Evolutionary conservation across 108 stramenopile genomes (phyloP).

Genomic region (Ochromonas danica): DNA sequence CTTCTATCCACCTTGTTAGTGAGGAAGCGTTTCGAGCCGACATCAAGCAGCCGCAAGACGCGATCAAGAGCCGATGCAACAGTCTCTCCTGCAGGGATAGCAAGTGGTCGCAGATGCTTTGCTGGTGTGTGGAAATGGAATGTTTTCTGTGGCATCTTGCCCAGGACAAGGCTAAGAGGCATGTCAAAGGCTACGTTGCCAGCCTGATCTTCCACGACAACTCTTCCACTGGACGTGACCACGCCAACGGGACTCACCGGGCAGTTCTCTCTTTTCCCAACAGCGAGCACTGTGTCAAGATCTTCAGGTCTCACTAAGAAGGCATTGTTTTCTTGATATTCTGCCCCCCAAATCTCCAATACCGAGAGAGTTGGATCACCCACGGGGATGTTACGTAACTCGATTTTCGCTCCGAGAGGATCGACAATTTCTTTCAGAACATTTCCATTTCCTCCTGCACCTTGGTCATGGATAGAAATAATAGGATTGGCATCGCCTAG

Average conservation of each 20-base stretch:
- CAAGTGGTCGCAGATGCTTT: conserved; percentile 40
- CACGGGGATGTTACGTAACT: conserved; percentile 79
- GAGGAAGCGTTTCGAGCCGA: conserved; percentile 97
- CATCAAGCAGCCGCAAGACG: conserved; percentile 85
- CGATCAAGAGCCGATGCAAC: conserved; percentile 63
- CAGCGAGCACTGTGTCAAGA: conserved; percentile 68
- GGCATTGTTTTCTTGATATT: conserved; percentile 99
- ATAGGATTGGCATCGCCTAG: conserved; percentile 92
- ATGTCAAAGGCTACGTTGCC: conserved; percentile 89
- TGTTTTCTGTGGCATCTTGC: conserved; percentile 98
- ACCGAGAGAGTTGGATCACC: conserved; percentile 93
- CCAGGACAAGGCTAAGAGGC: conserved; percentile 89
- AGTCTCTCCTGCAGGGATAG: conserved; percentile 68
- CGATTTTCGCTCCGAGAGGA: conserved; percentile 89
- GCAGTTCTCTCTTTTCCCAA: conserved; percentile 91
- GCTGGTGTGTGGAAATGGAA: conserved; percentile 60
- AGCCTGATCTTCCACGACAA: conserved; percentile 82
- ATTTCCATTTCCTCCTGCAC: conserved; percentile 98
- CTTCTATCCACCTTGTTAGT: conserved; percentile 98
- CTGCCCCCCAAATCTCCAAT: conserved; percentile 97
- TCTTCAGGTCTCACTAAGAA: conserved; percentile 76
- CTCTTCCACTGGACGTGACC: conserved; percentile 84
- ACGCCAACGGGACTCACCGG: conserved; percentile 78
- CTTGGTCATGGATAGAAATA: conserved; percentile 78
- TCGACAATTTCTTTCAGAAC: conserved; percentile 99